These are phyloP conservation scores for Penicillium sp. DNA, from an alignment of 2,329 filamentous ascomycete species.

Conservation along the genomic window DNA sequence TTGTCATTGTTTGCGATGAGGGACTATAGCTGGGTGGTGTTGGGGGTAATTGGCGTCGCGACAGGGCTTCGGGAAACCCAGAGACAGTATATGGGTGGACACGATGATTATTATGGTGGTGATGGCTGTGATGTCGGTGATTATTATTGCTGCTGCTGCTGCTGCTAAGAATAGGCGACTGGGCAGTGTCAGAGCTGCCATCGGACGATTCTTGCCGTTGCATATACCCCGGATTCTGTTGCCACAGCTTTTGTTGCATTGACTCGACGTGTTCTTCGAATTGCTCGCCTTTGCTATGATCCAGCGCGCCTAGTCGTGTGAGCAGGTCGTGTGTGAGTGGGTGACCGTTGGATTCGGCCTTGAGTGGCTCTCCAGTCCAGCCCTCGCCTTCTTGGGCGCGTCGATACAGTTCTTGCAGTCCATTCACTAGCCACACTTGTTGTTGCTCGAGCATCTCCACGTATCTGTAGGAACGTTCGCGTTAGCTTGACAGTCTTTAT, in stretches of 20 bases:
- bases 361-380: constrained; percentile 54
- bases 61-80: constrained; percentile 11
- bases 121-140: constrained; percentile 4
- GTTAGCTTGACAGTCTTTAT: not conserved
- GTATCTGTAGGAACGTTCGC: constrained; percentile 41
- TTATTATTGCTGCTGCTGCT: constrained; percentile 12
- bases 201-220: constrained; percentile 54
- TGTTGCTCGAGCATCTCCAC: constrained; percentile 66
- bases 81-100: constrained; percentile 7
- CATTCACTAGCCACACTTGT: constrained; percentile 58
- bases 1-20: constrained; percentile 22
- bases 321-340: constrained; percentile 63
- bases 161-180: constrained; percentile 32
- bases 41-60: constrained; percentile 30
- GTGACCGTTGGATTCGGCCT: constrained; percentile 50
- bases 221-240: constrained; percentile 45
- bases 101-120: constrained; percentile 6
- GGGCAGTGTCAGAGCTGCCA: constrained; percentile 55
- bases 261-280: constrained; percentile 58
- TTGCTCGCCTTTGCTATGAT: constrained; percentile 48
- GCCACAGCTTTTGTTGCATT: constrained; percentile 54
- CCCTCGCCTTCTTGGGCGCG: constrained; percentile 49
- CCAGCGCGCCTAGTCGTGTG: constrained; percentile 55
- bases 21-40: constrained; percentile 41
- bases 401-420: constrained; percentile 58